A percentile compares a stretch with the other conserved stretches of the same genome.
These are phyloP conservation scores for Aspergillus tubingensis DNA, from an alignment of 2,329 filamentous ascomycete species.

Conservation along the genomic window DNA sequence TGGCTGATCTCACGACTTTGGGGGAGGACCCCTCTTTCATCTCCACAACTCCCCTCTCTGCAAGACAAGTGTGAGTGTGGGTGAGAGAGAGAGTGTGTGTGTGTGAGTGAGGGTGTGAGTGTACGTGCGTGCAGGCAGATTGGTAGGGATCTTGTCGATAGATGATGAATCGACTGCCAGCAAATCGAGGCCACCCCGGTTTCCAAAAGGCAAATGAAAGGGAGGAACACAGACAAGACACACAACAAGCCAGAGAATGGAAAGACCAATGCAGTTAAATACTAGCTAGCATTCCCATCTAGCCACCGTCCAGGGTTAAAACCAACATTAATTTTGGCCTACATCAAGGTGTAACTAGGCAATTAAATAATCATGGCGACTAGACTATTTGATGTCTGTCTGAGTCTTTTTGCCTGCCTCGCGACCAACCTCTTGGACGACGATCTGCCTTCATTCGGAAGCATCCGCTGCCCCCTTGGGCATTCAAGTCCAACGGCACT, in stretches of 20 bases:
- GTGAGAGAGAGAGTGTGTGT: too few species aligned
- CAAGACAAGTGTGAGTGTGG: too few species aligned
- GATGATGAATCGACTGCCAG: background rate
- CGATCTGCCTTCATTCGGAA: constrained; percentile 15
- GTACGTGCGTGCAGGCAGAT: background rate
- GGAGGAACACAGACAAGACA: background rate
- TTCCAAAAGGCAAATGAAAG: background rate
- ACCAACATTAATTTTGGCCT: background rate
- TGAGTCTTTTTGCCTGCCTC: background rate
- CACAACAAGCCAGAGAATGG: background rate
- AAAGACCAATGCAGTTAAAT: background rate
- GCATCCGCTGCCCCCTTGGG: constrained; percentile 1
- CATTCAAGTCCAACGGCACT: background rate
- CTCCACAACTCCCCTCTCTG: too few species aligned
- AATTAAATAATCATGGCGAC: background rate
- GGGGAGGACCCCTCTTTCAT: background rate
- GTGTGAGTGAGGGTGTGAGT: too few species aligned
- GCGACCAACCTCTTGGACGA: constrained; percentile 18
- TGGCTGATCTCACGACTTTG: background rate
- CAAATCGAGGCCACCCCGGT: background rate
- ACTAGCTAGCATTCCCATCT: background rate
- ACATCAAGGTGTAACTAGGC: background rate
- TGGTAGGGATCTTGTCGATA: background rate
- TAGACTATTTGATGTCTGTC: constrained; percentile 1
- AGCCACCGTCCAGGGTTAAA: background rate